Evolutionary conservation across 2,329 filamentous ascomycete species (phyloP).

Genomic region (Lachnellula subtilissima): DNA sequence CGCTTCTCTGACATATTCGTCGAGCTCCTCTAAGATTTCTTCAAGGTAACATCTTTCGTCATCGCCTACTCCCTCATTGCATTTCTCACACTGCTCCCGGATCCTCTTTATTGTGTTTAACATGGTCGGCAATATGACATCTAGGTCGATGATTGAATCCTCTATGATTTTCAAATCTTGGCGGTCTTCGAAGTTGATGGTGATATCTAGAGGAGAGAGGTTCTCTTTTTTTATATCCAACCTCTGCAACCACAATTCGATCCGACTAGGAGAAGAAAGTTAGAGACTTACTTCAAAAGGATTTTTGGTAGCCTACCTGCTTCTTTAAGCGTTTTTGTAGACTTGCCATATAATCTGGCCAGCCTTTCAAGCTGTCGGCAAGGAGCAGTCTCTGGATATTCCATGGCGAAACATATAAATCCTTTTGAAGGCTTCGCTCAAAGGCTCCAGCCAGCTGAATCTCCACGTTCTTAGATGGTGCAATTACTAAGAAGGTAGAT

Average conservation of each 20-base stretch:
- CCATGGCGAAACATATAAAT: constrained; percentile 4
- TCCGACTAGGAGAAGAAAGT: constrained; percentile 4
- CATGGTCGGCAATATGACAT: constrained; percentile 14
- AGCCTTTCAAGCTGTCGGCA: constrained; percentile 15
- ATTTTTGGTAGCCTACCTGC: neutral
- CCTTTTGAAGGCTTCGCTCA: neutral
- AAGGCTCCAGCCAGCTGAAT: neutral
- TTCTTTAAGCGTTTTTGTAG: constrained; percentile 12
- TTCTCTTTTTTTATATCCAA: constrained; percentile 12
- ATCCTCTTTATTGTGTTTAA: constrained; percentile 10
- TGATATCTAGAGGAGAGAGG: constrained; percentile 12
- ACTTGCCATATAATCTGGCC: constrained; percentile 19
- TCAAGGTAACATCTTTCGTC: neutral
- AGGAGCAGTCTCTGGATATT: constrained; percentile 16
- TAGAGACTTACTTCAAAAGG: neutral
- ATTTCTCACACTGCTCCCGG: neutral
- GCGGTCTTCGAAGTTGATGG: constrained; percentile 17
- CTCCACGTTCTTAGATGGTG: constrained; percentile 9
- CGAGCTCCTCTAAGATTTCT: constrained; percentile 12
- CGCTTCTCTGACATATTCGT: constrained; percentile 14
- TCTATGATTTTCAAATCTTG: constrained; percentile 21
- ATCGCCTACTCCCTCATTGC: neutral
- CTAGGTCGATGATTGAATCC: constrained; percentile 19
- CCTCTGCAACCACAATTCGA: constrained; percentile 4
- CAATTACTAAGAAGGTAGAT: constrained; percentile 14